Percentiles rank a stretch among this genome's conserved stretches.
phyloP scores from a whole-genome alignment of 2,329 filamentous ascomycete genomes.

The Botrytis cinerea region DNA sequence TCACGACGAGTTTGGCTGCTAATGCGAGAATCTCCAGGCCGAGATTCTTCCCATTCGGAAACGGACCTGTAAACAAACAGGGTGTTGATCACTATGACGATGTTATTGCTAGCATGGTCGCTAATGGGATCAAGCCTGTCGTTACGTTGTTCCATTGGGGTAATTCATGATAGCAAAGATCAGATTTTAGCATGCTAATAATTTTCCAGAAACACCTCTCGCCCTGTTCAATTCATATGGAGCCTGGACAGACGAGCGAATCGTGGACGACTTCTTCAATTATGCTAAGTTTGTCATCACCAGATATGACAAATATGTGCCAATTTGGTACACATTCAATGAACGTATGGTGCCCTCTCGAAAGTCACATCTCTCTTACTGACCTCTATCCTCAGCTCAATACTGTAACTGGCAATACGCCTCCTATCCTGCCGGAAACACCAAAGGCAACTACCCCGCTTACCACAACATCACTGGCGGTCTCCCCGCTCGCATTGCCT shows the following conservation, averaged over 20 bases:
- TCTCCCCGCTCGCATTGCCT: slow-evolving; percentile 46
- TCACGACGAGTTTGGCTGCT: background rate
- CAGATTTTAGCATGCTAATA: slow-evolving; percentile 3
- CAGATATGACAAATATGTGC: slow-evolving; percentile 53
- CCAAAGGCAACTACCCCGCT: slow-evolving; percentile 46
- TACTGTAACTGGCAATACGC: slow-evolving; percentile 53
- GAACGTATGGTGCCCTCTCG: slow-evolving; percentile 45
- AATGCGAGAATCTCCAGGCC: slow-evolving; percentile 29
- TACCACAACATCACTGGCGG: slow-evolving; percentile 48
- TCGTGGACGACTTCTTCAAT: slow-evolving; percentile 53
- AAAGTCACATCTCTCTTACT: slow-evolving; percentile 25
- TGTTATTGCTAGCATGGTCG: slow-evolving; percentile 52
- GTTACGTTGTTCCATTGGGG: slow-evolving; percentile 50
- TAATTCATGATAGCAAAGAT: background rate
- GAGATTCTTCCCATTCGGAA: slow-evolving; percentile 53
- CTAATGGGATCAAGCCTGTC: slow-evolving; percentile 52
- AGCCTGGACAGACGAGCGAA: slow-evolving; percentile 50
- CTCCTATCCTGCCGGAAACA: slow-evolving; percentile 46
- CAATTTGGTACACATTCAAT: slow-evolving; percentile 57
- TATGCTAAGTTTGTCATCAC: slow-evolving; percentile 55
- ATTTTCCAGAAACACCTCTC: slow-evolving; percentile 34
- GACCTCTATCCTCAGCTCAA: slow-evolving; percentile 37
- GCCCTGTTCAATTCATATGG: slow-evolving; percentile 47
- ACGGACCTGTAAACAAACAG: slow-evolving; percentile 53
- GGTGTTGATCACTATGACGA: slow-evolving; percentile 57